These are phyloP conservation scores for Phaeodactylum tricornutum DNA, from an alignment of 108 stramenopile species.

Conservation along the genomic window DNA sequence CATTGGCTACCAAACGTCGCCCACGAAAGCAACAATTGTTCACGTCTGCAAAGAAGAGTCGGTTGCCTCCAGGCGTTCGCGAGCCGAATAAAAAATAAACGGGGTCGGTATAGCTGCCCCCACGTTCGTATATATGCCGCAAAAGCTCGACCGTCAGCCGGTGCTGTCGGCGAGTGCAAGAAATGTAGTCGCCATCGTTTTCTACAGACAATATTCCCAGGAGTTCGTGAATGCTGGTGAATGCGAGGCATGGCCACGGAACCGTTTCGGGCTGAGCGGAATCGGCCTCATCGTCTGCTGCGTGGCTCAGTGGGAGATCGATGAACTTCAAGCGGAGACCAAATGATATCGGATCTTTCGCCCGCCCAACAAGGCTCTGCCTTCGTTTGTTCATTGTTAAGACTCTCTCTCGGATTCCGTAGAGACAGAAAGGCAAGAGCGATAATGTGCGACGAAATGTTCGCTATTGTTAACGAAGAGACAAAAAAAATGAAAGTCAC, in stretches of 20 bases:
- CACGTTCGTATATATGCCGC: neutral
- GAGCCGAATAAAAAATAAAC: slow-evolving; percentile 1
- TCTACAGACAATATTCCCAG: neutral
- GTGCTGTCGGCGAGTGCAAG: neutral
- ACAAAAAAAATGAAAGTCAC: no score
- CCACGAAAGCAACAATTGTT: no score
- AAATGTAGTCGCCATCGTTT: neutral
- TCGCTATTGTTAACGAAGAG: no score
- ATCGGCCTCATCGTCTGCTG: neutral
- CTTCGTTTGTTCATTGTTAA: no score
- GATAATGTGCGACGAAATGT: no score
- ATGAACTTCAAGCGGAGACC: neutral
- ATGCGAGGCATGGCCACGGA: slow-evolving; percentile 1
- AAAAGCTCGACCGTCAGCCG: neutral
- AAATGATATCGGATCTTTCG: slow-evolving; percentile 2
- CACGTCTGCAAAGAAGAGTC: neutral
- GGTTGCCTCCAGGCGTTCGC: slow-evolving; percentile 1
- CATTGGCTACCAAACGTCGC: neutral
- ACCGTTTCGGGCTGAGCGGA: neutral
- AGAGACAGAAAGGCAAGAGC: no score
- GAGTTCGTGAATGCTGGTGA: neutral
- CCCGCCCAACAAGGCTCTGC: no score
- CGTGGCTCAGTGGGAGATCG: neutral
- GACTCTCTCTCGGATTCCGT: no score
- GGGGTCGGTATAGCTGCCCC: neutral